Conservation (phyloP, 179 eudicot species). For the Corrigiola litoralis region DNA sequence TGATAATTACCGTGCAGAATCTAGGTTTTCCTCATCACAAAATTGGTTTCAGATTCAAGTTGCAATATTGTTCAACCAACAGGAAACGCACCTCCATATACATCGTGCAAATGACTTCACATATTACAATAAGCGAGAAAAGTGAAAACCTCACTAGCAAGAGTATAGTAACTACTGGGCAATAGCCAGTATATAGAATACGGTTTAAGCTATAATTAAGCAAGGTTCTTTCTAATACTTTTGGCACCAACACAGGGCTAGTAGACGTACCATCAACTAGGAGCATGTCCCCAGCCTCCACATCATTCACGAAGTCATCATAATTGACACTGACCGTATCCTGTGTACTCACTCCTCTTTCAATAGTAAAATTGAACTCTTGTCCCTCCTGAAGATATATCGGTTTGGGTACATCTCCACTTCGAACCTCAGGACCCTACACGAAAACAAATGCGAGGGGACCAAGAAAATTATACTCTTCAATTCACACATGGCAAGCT, state of each 20-base stretch:
- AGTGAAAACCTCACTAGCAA: neutral
- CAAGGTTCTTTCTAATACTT: neutral
- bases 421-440: conserved; percentile 99
- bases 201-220: neutral
- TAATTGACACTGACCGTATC: conserved; percentile 93
- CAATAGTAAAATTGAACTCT: conserved; percentile 83
- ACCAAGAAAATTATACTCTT: conserved; percentile 2
- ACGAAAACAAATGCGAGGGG: conserved; percentile 15
- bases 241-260: neutral
- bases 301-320: conserved; percentile 94
- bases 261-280: conserved; percentile 83
- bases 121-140: neutral
- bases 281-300: conserved; percentile 73
- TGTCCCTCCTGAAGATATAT: conserved; percentile 79
- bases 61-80: neutral
- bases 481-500: neutral
- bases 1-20: neutral
- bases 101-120: neutral
- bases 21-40: neutral
- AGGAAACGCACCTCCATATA: neutral
- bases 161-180: neutral
- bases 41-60: neutral
- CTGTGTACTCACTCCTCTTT: conserved; percentile 80
- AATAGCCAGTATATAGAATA: neutral
- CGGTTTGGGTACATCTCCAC: conserved; percentile 94